A percentile compares a stretch with the other conserved stretches of the same genome.
phyloP scores from a whole-genome alignment of 257 asterid species.

The Nicotiana knightiana region DNA sequence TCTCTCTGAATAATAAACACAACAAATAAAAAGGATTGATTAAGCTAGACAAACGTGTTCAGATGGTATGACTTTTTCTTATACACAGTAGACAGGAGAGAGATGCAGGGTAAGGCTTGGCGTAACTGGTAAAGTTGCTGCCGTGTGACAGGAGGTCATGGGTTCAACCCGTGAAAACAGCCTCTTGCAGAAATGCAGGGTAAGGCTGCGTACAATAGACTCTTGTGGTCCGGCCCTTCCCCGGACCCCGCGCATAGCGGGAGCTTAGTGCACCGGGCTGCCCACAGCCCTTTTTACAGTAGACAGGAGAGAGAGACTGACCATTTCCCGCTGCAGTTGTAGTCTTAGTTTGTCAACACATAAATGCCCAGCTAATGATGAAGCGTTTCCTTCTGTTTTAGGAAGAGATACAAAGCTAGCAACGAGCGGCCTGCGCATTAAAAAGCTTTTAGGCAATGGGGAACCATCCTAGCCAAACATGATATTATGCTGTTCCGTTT shows the following conservation, averaged over 20 bases:
- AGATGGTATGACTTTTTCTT: neutral
- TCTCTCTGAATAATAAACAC: conserved; percentile 44
- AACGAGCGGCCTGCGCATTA: conserved; percentile 60
- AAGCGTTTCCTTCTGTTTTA: conserved; percentile 24
- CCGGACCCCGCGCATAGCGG: too few species aligned
- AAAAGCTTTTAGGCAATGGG: neutral
- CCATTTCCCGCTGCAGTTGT: conserved; percentile 52
- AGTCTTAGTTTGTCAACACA: conserved; percentile 41
- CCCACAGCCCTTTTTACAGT: neutral
- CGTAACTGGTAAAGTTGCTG: too few species aligned
- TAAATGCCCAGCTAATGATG: conserved; percentile 59
- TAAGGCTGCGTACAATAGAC: too few species aligned
- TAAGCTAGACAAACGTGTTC: neutral
- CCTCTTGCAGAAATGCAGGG: too few species aligned
- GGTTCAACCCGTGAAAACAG: too few species aligned
- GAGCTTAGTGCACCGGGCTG: too few species aligned
- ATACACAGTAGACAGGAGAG: conserved; percentile 6
- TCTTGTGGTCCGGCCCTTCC: too few species aligned
- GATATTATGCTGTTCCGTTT: neutral
- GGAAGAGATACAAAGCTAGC: conserved; percentile 41
- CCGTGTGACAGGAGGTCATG: too few species aligned
- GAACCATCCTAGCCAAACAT: conserved; percentile 1
- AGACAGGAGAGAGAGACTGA: conserved; percentile 24
- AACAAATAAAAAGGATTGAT: neutral
- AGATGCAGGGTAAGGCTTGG: too few species aligned